phyloP scores from a whole-genome alignment of 176 grass and related monocot genomes.

The Oryza longistaminata region DNA sequence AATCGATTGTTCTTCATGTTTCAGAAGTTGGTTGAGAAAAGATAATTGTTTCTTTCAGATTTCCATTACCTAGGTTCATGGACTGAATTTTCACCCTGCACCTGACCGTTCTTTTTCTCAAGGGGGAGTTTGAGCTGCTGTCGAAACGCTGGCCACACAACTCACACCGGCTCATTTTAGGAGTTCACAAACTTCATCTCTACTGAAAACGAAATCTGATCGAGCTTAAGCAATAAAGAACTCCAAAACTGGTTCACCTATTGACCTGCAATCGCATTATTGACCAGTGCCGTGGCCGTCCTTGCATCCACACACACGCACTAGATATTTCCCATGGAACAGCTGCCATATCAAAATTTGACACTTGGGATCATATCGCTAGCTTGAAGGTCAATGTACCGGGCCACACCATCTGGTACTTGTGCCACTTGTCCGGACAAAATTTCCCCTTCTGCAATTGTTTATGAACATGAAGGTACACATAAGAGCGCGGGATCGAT shows the following conservation, averaged over 20 bases:
- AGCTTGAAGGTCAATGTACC: conserved; percentile 26
- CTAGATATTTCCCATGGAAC: conserved; percentile 36
- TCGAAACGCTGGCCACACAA: not conserved
- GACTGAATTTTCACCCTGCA: not conserved
- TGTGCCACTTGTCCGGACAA: conserved; percentile 44
- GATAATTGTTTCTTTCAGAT: not conserved
- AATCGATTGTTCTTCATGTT: not conserved
- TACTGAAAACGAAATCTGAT: conserved; percentile 19
- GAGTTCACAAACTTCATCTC: conserved; percentile 9
- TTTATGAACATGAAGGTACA: conserved; percentile 32
- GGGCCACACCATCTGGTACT: not conserved
- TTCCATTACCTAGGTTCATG: not conserved
- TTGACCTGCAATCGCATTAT: conserved; percentile 14
- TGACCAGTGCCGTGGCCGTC: conserved; percentile 21
- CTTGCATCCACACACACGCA: conserved; percentile 16
- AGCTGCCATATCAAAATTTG: conserved; percentile 16
- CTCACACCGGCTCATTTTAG: not conserved
- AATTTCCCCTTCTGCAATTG: not conserved
- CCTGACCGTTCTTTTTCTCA: not conserved
- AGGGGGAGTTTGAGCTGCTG: not conserved
- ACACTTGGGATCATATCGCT: conserved; percentile 21
- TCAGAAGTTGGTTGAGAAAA: not conserved
- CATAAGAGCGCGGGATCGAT: not conserved
- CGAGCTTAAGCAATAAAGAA: not conserved
- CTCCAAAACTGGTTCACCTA: not conserved